Percentiles rank a stretch among this genome's conserved stretches.
Conservation (phyloP, 345 rosid species). For the Balakata baccata region DNA sequence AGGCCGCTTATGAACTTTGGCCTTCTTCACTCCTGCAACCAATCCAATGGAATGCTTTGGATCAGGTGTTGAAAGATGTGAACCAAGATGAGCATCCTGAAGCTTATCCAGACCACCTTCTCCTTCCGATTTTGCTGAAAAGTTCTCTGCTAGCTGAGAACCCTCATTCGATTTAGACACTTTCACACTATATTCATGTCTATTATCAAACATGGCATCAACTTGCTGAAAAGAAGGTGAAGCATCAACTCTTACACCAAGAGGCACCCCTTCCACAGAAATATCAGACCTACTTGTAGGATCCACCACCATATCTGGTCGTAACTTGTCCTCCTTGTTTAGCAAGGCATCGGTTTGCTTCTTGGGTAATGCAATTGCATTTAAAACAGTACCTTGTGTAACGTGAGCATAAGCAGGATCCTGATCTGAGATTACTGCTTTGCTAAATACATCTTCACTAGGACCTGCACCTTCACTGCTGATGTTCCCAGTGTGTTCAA, state of each 20-base stretch:
- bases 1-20: constrained; percentile 49
- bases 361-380: constrained; percentile 31
- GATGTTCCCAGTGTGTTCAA: constrained; percentile 37
- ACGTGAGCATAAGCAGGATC: constrained; percentile 13
- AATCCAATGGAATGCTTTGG: constrained; percentile 37
- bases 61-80: constrained; percentile 32
- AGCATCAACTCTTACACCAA: constrained; percentile 18
- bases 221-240: constrained; percentile 21
- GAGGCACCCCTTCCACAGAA: constrained; percentile 24
- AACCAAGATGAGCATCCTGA: constrained; percentile 27
- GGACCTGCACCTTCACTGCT: constrained; percentile 35
- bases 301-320: constrained; percentile 16
- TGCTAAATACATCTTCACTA: constrained; percentile 33
- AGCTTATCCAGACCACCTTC: constrained; percentile 32
- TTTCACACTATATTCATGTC: constrained; percentile 35
- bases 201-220: constrained; percentile 32
- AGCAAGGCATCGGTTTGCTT: constrained; percentile 23
- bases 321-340: constrained; percentile 25
- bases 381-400: constrained; percentile 16
- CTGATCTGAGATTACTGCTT: constrained; percentile 24
- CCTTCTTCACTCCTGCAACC: constrained; percentile 46
- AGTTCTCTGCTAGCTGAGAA: constrained; percentile 35
- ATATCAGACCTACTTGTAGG: constrained; percentile 13
- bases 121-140: constrained; percentile 32
- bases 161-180: constrained; percentile 34